Evolutionary conservation across 176 grass and related monocot genomes (phyloP), one percentile per base, ranked within the genome.

Genomic region (Avena eriantha): DNA sequence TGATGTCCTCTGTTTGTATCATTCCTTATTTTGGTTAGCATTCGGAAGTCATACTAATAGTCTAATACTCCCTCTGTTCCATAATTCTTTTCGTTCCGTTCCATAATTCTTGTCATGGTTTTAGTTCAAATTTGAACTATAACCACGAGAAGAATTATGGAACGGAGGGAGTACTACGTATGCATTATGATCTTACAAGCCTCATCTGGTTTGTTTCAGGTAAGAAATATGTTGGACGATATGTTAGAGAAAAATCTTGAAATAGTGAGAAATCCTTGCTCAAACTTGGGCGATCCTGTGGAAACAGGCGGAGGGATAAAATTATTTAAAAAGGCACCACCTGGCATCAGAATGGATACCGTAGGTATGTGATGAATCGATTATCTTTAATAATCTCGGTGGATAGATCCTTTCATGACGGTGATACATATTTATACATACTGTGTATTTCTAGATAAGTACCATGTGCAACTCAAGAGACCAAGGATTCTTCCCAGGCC

Each of bases 241-340:
- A 86, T 95, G 83, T 86, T 98, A 90, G 84, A 92, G 66, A 91
- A 88, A 86, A 94, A 69, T 73, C 85, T 95, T 8, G 88, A 95
- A 90, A 91, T 98, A 55, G 88, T 98, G 46, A 91, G 19, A 81
- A 86, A 76, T 66, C 79, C 90, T 7, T 87, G 81, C 70, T 58
- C 34, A 2, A 69, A 73, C 59, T 64, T 91, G 66, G 79, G 18
- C 16, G 86, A 91, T 10, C 78, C 80, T 77, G 78, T 33, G 16
- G 83, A 89, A 88, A 86, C 82, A 55, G 63, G 88, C 63, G 92
- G 84, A 88, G 88, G 88, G 26, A 94, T 96, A 69, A 92, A 82
- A 76, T 88, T 98, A 85, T 98, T 98, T 85, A 91, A 89, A 51
- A 95, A 70, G 50, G 92, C 96, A 19, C 93, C 96, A 65, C 92